phyloP scores from a whole-genome alignment of 495 filamentous ascomycete species.

The Daldinia grandis region DNA sequence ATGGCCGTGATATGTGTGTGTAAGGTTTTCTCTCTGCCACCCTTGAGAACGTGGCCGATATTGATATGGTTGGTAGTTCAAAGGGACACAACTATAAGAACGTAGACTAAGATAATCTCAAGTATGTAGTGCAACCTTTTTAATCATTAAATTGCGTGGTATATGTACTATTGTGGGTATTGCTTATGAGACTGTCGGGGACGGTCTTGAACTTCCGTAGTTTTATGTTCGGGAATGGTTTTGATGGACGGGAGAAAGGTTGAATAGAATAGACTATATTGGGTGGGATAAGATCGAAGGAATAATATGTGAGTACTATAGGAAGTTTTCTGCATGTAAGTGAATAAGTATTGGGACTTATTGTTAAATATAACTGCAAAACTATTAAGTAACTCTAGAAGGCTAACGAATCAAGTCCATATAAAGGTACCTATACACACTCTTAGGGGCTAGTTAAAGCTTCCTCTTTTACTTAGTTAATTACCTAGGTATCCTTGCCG shows the following conservation, averaged over 20 bases:
- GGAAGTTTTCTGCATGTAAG: no score
- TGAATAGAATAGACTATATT: no score
- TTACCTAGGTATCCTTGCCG: no score
- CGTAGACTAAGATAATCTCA: not conserved
- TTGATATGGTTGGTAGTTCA: not conserved
- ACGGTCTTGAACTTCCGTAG: not conserved
- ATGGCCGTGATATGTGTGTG: not conserved
- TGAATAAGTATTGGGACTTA: no score
- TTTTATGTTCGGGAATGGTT: not conserved
- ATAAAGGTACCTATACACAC: no score
- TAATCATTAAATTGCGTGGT: not conserved
- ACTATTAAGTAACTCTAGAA: no score
- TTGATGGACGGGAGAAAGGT: no score
- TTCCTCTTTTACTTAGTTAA: no score
- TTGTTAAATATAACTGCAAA: no score
- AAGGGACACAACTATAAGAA: no score
- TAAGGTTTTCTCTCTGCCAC: not conserved
- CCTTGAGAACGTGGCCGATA: not conserved
- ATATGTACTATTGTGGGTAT: not conserved
- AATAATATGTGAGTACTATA: not conserved
- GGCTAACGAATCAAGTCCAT: no score
- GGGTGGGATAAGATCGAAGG: not conserved
- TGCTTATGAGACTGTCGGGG: not conserved
- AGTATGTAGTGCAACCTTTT: not conserved
- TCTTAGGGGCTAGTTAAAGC: no score